These are phyloP conservation scores for Xylaria sp. DNA, from an alignment of 495 filamentous ascomycete genomes.

Conservation along the genomic window DNA sequence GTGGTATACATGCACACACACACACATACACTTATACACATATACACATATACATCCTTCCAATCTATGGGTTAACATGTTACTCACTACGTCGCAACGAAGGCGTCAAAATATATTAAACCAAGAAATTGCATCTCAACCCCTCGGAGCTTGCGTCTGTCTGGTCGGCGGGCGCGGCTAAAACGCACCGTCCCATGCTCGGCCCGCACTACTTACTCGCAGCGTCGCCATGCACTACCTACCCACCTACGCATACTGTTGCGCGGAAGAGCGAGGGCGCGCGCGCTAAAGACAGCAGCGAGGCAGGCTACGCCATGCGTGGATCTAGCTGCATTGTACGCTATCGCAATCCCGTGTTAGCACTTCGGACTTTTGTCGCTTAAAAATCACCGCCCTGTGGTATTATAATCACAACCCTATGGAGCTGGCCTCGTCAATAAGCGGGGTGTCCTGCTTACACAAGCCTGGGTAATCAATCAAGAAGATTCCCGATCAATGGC, in stretches of 20 bases:
- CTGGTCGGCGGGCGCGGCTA: constrained; percentile 7
- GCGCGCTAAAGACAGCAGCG: neutral
- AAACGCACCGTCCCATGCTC: neutral
- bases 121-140: neutral
- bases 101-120: constrained; percentile 6
- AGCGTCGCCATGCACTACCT: neutral
- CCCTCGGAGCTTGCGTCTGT: too few relatives aligned
- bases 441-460: constrained; percentile 22
- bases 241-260: too few relatives aligned
- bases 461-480: constrained; percentile 26
- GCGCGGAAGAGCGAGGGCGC: neutral
- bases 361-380: neutral
- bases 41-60: too few relatives aligned
- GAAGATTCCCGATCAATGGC: neutral
- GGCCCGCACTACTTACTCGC: neutral
- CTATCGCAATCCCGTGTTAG: neutral
- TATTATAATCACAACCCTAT: neutral
- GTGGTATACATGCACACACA: too few relatives aligned
- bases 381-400: neutral
- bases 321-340: neutral
- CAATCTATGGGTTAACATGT: neutral
- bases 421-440: neutral
- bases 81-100: neutral
- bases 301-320: neutral
- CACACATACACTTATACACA: too few relatives aligned